Conservation (phyloP, 345 rosid species). For the Populus simonii region DNA sequence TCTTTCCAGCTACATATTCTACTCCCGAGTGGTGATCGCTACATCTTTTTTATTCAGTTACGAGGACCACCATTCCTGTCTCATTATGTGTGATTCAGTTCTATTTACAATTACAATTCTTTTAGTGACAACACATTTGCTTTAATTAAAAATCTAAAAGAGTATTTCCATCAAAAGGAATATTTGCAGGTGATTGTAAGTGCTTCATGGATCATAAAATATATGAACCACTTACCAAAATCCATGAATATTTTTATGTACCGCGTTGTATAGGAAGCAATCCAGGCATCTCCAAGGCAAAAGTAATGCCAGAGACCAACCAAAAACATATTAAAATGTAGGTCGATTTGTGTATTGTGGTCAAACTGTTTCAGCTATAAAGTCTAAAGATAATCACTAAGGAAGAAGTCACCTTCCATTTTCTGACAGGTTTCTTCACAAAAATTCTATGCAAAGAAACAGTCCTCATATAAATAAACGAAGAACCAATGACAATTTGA, state of each 20-base stretch:
- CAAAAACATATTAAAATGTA: not conserved
- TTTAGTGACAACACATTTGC: not conserved
- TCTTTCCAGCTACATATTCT: not conserved
- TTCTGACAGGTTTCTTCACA: too few relatives aligned
- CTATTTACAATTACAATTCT: not conserved
- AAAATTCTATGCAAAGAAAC: not conserved
- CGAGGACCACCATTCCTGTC: not conserved
- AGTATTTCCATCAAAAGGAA: not conserved
- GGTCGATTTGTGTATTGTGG: not conserved
- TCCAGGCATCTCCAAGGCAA: not conserved
- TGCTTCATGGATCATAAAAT: not conserved
- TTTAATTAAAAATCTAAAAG: not conserved
- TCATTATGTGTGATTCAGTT: not conserved
- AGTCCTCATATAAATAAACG: not conserved
- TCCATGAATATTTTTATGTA: not conserved
- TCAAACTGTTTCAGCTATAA: not conserved
- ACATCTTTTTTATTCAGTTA: not conserved
- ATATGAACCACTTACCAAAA: not conserved
- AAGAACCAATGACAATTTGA: not conserved
- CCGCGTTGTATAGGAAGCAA: not conserved
- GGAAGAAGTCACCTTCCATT: not conserved
- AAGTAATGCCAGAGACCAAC: not conserved
- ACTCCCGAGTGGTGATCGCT: not conserved
- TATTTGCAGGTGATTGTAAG: not conserved
- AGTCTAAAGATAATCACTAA: not conserved